Evolutionary conservation across 2,329 filamentous ascomycete genomes (phyloP), one percentile per base, ranked within the genome.

Genomic region (Hirsutella thompsonii): DNA sequence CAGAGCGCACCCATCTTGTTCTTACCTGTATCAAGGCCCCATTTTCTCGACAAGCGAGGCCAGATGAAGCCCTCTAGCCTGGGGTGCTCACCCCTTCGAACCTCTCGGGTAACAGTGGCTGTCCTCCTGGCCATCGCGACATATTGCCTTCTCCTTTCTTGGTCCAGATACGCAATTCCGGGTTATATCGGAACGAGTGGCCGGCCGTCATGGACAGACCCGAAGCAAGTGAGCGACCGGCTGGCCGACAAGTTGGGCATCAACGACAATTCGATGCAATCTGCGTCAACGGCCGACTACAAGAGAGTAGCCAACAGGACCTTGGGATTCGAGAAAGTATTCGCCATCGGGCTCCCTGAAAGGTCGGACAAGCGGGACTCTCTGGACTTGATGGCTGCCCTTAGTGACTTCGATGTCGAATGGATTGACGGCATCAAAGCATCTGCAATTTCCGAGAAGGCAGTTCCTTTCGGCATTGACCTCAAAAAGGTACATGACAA

Each of bases 351-450:
- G 28, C 60, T 74, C 2, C 64, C 67, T 1, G 59, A 60, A 32
- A 56, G 72, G 3, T 66, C 61, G 20, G 72, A 76, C 46, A 63
- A 69, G 8, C 61, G 67, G 26, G 68, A 75, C 56, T 59, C 64
- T 1, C 61, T 74, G 52, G 55, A 61, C 1, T 53, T 72, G 5
- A 64, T 66, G 4, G 67, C 67, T 3, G 61, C 63, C 0, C 56
- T 69, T 5, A 70, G 59, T 16, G 62, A 59, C 8, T 50, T 75
- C 10, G 50, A 60, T 0, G 49, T 74, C 23, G 62, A 64, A 2
- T 74, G 63, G 52, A 49, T 70, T 0, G 59, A 68, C n/a, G 71
- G 69, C 3, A 54, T 71, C 0, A 54, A 58, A 9, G 62, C 61
- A 0, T 52, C 55, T 3, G 46, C 55, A 0, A 55, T 69, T 1